Percentiles rank a stretch among this genome's conserved stretches.
Conservation (phyloP, 2,329 filamentous ascomycete species). For the Hirsutella rhossiliensis region DNA sequence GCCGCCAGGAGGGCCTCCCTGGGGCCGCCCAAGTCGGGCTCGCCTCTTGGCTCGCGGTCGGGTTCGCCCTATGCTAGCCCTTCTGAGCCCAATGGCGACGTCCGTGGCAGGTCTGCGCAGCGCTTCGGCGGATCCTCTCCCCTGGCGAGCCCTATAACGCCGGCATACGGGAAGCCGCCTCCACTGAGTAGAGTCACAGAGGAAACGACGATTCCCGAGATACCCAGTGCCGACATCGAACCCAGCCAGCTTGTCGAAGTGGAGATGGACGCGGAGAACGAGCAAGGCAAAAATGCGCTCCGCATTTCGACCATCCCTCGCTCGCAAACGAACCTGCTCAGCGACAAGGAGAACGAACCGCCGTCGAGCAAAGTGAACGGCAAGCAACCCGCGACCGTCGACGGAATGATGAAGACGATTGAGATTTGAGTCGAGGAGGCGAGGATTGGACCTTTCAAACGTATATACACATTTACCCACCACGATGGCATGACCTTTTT, state of each 20-base stretch:
- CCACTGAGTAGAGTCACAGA: constrained; percentile 66
- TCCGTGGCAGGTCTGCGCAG: constrained; percentile 60
- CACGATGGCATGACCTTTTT: constrained; percentile 11
- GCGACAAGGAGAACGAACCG: constrained; percentile 26
- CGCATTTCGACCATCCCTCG: constrained; percentile 18
- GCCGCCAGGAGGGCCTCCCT: constrained; percentile 41
- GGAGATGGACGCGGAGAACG: constrained; percentile 37
- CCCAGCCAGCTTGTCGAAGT: constrained; percentile 43
- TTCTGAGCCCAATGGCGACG: constrained; percentile 43
- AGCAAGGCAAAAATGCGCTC: constrained; percentile 12
- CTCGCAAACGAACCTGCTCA: constrained; percentile 22
- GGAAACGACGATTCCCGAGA: constrained; percentile 38
- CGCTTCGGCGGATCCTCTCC: constrained; percentile 54
- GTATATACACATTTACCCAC: constrained; percentile 9
- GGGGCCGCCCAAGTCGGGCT: constrained; percentile 27
- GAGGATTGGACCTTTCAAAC: background rate
- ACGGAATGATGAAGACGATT: constrained; percentile 49
- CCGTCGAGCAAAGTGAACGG: constrained; percentile 25
- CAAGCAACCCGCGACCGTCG: constrained; percentile 29
- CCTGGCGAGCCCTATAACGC: constrained; percentile 50
- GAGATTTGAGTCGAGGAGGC: constrained; percentile 33
- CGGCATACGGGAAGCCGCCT: constrained; percentile 55
- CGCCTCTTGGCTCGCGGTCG: constrained; percentile 34
- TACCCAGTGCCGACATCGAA: constrained; percentile 24
- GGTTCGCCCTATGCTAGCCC: constrained; percentile 56